Base-by-base conservation (phyloP, 129 eudicot genomes). In the Tagetes erecta region DNA sequence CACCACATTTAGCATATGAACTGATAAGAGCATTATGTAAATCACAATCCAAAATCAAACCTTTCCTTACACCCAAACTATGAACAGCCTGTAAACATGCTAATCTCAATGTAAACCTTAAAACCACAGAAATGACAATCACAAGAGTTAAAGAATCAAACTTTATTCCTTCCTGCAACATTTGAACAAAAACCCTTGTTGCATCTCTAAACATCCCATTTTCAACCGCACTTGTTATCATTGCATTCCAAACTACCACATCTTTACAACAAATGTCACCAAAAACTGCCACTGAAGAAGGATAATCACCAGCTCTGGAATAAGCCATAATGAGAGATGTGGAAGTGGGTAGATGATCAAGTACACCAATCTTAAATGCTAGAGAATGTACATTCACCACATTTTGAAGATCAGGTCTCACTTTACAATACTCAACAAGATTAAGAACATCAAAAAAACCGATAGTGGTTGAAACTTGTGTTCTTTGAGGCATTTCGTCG, bases 171-270 rank as follows among this genome's bases (percentile, higher is more conserved):
- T 72, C 89, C 13, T 14, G 8, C 3, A 82, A 0, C 86, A 89
- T 89, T 75, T 78, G 47, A 44, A 52, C 63, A 78, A 86, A 82
- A 49, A 86, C 51, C 51, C 76, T 63, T 34, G 69, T 0, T 13
- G 87, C 67, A 73, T 81, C 71, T 1, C n/a, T 38, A 47, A 68
- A 70, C 52, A 34, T 7, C 31, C 49, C 74, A 60, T 83, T 80
- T 72, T 83, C 86, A 10, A 82, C n/a, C 31, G 78, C 38, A n/a
- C 72, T 53, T 1, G 81, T 84, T 83, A 86, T 80, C 86, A 89
- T 86, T 12, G 96, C 89, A 78, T 86, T 89, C 96, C 96, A 89
- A 14, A 82, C 40, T 1, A 89, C 77, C 41, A 82, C 84, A 82
- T 89, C 92, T 78, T 83, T 89, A 13, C 35, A 56, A 51, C 45